A percentile compares a stretch with the other conserved stretches of the same genome.
Evolutionary conservation across 306 rosid genomes (phyloP).

Genomic region (Cajanus cajan): DNA sequence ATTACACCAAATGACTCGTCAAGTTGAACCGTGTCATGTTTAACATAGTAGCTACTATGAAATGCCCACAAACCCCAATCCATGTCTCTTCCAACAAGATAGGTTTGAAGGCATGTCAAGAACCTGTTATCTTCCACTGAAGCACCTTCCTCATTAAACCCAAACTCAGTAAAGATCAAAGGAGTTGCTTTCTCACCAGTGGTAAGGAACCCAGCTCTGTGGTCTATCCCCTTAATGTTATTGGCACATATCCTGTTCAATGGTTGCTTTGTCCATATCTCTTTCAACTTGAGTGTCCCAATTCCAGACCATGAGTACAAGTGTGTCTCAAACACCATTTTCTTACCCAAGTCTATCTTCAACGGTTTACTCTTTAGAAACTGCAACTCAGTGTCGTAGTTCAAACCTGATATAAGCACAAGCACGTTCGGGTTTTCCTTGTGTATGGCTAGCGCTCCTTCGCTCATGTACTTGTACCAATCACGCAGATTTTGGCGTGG

Average conservation of each 20-base stretch:
- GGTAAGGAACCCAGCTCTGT: constrained; percentile 48
- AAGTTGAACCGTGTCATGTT: constrained; percentile 23
- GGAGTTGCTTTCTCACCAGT: constrained; percentile 37
- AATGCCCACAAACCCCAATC: constrained; percentile 68
- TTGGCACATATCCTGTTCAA: constrained; percentile 44
- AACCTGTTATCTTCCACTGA: constrained; percentile 38
- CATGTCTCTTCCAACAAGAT: constrained; percentile 52
- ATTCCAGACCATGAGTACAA: constrained; percentile 55
- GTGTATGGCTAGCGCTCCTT: constrained; percentile 45
- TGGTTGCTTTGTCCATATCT: constrained; percentile 47
- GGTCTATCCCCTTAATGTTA: constrained; percentile 25
- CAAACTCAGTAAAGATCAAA: constrained; percentile 53
- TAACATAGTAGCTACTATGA: constrained; percentile 48
- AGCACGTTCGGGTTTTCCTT: constrained; percentile 41
- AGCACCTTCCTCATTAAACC: constrained; percentile 36
- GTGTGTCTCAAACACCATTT: constrained; percentile 54
- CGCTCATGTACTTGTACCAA: constrained; percentile 43
- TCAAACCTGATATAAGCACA: constrained; percentile 51
- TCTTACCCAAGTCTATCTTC: constrained; percentile 32
- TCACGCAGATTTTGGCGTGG: constrained; percentile 37
- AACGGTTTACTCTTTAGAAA: constrained; percentile 37
- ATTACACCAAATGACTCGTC: constrained; percentile 55
- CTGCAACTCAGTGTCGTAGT: constrained; percentile 52
- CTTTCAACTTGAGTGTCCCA: constrained; percentile 42
- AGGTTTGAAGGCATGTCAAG: constrained; percentile 58